A percentile compares a stretch with the other conserved stretches of the same genome.
Conservation (phyloP, 805 yeast genomes). For the Danielia oregonensis region DNA sequence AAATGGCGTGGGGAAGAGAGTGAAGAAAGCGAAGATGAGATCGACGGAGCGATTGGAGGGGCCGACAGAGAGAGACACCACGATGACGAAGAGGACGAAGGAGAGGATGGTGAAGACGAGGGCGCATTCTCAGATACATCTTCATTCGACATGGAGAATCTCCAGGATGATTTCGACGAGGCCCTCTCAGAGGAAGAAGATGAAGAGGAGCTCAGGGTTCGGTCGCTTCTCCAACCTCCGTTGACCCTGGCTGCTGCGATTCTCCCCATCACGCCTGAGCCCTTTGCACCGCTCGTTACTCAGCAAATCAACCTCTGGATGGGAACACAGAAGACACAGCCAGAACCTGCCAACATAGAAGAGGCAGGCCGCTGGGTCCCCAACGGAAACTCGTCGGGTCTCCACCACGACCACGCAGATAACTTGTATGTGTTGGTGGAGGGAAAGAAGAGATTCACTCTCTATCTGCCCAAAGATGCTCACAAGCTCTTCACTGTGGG, state of each 20-base stretch:
- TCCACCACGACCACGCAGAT: constrained; percentile 81
- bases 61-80: constrained; percentile 2
- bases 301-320: constrained; percentile 78
- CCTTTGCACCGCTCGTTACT: constrained; percentile 46
- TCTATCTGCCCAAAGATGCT: constrained; percentile 64
- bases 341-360: constrained; percentile 8
- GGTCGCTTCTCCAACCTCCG: constrained; percentile 60
- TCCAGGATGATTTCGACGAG: constrained; percentile 23
- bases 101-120: constrained; percentile 11
- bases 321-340: constrained; percentile 38
- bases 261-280: constrained; percentile 40
- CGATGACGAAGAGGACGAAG: constrained; percentile 10
- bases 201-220: constrained; percentile 31
- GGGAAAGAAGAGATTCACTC: constrained; percentile 64
- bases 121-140: no score
- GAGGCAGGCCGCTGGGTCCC: constrained; percentile 57
- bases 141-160: no score
- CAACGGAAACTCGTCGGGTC: constrained; percentile 63
- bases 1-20: constrained; percentile 1
- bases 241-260: constrained; percentile 37
- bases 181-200: constrained; percentile 22
- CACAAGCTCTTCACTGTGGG: constrained; percentile 62
- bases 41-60: background rate
- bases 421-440: constrained; percentile 59
- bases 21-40: constrained; percentile 11